Evolutionary conservation across 1,139 yeast genomes (phyloP).

Genomic region (Lodderomyces margitis): DNA sequence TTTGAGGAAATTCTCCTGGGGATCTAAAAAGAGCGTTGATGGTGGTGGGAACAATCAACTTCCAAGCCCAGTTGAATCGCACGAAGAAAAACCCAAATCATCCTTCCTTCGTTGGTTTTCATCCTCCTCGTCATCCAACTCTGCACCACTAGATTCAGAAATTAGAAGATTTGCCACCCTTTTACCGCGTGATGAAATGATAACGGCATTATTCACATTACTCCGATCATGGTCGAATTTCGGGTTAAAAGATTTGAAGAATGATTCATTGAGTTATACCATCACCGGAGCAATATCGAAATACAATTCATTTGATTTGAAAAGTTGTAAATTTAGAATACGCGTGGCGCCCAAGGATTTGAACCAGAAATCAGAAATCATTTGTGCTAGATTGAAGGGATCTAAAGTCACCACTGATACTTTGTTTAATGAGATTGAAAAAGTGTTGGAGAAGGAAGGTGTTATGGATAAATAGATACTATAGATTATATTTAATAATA

Average conservation of each 20-base stretch:
- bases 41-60: slow-evolving; percentile 22
- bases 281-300: slow-evolving; percentile 63
- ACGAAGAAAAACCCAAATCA: slow-evolving; percentile 29
- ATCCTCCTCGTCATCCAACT: slow-evolving; percentile 19
- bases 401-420: slow-evolving; percentile 42
- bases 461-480: slow-evolving; percentile 32
- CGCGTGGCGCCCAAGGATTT: slow-evolving; percentile 41
- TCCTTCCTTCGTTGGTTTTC: slow-evolving; percentile 48
- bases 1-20: slow-evolving; percentile 65
- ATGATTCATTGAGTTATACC: slow-evolving; percentile 42
- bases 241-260: slow-evolving; percentile 58
- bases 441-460: slow-evolving; percentile 46
- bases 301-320: slow-evolving; percentile 58
- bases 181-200: slow-evolving; percentile 55
- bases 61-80: slow-evolving; percentile 41
- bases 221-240: slow-evolving; percentile 68
- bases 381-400: slow-evolving; percentile 47
- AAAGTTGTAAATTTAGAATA: slow-evolving; percentile 64
- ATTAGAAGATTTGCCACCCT: slow-evolving; percentile 42
- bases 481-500: not conserved
- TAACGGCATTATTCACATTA: slow-evolving; percentile 61
- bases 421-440: slow-evolving; percentile 46
- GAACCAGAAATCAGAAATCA: slow-evolving; percentile 45
- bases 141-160: slow-evolving; percentile 24
- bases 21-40: slow-evolving; percentile 38